Conservation (phyloP, 106 monocot species). For the Platanthera guangdongensis region DNA sequence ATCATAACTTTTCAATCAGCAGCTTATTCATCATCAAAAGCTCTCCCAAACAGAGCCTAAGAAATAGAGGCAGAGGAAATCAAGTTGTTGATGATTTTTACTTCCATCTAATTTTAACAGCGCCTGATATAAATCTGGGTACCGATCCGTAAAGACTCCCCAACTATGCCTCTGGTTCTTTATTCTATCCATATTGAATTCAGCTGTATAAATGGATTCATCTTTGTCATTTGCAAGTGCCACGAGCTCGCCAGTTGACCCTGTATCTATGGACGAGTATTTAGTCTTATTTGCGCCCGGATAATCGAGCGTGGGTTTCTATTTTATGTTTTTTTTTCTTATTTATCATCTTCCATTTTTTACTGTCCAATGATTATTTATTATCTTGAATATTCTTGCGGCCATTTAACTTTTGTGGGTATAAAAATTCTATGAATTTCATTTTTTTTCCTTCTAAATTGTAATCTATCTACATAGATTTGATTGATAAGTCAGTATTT, state of each 20-base stretch:
- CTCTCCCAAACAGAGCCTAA: no score
- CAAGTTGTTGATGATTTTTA: not conserved
- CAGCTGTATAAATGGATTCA: constrained; percentile 58
- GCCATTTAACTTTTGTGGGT: not conserved
- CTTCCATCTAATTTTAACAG: constrained; percentile 65
- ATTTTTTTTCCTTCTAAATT: not conserved
- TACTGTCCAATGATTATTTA: not conserved
- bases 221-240: constrained; percentile 78
- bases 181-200: constrained; percentile 72
- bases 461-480: not conserved
- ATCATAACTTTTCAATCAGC: no score
- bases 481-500: not conserved
- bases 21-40: no score
- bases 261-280: constrained; percentile 19
- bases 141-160: constrained; percentile 81
- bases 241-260: constrained; percentile 77
- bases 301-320: not conserved
- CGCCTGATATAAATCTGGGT: constrained; percentile 75
- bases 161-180: constrained; percentile 76
- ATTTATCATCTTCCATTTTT: not conserved
- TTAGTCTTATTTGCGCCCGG: not conserved
- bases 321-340: not conserved
- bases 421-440: not conserved
- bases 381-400: not conserved
- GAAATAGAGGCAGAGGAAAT: no score